Evolutionary conservation across 805 yeast genomes (phyloP), one percentile per base, ranked within the genome.

Genomic region (Yarrowia yakushimensis): DNA sequence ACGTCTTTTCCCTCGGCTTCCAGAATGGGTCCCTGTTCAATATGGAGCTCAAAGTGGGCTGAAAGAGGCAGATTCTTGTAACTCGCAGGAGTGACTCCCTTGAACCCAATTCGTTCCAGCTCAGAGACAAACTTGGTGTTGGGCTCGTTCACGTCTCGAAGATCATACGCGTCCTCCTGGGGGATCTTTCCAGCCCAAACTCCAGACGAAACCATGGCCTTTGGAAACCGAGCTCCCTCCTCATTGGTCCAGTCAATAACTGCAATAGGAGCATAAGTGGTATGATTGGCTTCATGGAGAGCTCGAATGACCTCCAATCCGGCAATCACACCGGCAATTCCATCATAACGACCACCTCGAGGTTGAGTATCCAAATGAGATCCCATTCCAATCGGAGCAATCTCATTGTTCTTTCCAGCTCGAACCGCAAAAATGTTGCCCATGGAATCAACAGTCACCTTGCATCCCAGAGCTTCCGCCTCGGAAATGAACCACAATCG

Each of bases 321-420:
- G 10, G 86, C 73, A 46, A 85, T 74, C 5, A 86, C 90, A 18
- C 92, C 92, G 36, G 79, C 77, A 39, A 86, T 82, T 48, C 91
- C 92, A 69, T 86, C 92, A 68, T 86, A 86, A 64, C 89, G 77
- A 11, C 92, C 91, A 39, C 91, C 92, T 8, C 86, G 84, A 30
- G 91, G 91, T 72, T 86, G 91, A 0, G 92, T 86, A 68, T 86
- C 92, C 63, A 86, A 73, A 72, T 86, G 91, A 0, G 90, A 85
- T 0, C 91, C 91, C 64, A 86, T 84, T 15, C 82, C 89, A 1
- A 85, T 85, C 15, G 90, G 87, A 3, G 78, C 71, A 27, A 73
- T 73, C 34, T 74, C 76, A 37, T 73, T 71, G 61, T 79, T 78
- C 64, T 75, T 72, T 5, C 90, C 90, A 0, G 88, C 86, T 63